These are phyloP conservation scores for Puccinia coronata DNA, from an alignment of 1,284 basidiomycete genomes.

Conservation along the genomic window DNA sequence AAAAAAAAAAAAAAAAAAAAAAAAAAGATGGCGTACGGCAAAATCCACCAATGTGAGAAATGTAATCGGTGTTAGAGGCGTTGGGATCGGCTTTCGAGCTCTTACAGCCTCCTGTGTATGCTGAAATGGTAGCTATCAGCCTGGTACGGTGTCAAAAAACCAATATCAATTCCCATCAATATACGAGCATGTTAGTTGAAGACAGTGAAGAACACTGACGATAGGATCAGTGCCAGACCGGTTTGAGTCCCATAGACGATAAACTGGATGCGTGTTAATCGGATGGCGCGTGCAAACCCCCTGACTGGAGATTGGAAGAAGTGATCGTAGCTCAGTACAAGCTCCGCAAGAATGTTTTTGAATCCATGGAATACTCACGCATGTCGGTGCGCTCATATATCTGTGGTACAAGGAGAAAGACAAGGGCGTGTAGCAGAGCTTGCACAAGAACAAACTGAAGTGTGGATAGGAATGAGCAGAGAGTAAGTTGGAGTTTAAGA, in stretches of 20 bases:
- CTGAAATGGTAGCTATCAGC: slow-evolving; percentile 52
- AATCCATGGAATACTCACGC: too few relatives aligned
- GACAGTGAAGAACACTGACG: slow-evolving; percentile 33
- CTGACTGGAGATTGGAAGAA: slow-evolving; percentile 50
- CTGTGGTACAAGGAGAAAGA: slow-evolving; percentile 40
- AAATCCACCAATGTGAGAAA: slow-evolving; percentile 51
- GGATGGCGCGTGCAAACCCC: slow-evolving; percentile 51
- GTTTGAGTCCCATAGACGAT: slow-evolving; percentile 52
- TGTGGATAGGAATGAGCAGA: not conserved
- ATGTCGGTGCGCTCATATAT: slow-evolving; percentile 47
- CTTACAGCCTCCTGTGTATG: slow-evolving; percentile 53
- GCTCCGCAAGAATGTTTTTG: too few relatives aligned
- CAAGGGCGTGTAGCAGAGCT: slow-evolving; percentile 40
- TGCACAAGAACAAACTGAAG: slow-evolving; percentile 40
- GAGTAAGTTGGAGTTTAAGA: not conserved
- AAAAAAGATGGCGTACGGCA: slow-evolving; percentile 37
- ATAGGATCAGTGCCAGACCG: slow-evolving; percentile 50
- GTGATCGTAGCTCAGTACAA: slow-evolving; percentile 42
- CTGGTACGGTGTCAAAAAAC: slow-evolving; percentile 18
- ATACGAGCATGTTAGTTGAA: not conserved
- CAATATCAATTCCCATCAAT: not conserved
- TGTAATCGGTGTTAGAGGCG: slow-evolving; percentile 52
- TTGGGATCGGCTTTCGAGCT: slow-evolving; percentile 51
- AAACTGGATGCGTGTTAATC: slow-evolving; percentile 52
- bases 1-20: too few relatives aligned